Conservation (phyloP, 176 grass and related monocot species). For the Microstegium vimineum region DNA sequence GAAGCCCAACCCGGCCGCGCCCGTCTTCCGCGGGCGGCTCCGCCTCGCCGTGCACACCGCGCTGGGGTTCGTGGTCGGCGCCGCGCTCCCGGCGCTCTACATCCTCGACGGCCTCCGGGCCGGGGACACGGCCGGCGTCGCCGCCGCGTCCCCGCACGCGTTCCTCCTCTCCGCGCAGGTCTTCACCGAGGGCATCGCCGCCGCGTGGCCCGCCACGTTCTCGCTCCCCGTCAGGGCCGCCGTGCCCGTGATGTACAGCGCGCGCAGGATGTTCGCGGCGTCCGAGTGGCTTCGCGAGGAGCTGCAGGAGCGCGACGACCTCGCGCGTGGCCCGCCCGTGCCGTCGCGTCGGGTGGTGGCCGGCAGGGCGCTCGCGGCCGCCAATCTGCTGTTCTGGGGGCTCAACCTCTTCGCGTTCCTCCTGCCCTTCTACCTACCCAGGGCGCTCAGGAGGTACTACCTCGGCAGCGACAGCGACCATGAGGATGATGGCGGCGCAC, state of each 20-base stretch:
- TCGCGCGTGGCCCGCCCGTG: conserved; percentile 8
- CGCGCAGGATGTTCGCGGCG: conserved; percentile 66
- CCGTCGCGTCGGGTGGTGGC: conserved; percentile 26
- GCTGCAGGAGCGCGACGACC: conserved; percentile 35
- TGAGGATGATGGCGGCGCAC: background rate
- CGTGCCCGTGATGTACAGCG: conserved; percentile 63
- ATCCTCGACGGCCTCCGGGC: conserved; percentile 61
- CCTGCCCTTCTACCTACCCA: conserved; percentile 70
- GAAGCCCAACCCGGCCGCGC: conserved; percentile 23
- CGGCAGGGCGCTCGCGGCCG: conserved; percentile 51
- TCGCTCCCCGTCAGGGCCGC: conserved; percentile 68
- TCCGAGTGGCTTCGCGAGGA: conserved; percentile 60
- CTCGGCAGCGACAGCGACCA: background rate
- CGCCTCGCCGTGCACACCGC: conserved; percentile 43
- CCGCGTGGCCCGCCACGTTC: conserved; percentile 50
- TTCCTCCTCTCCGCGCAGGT: conserved; percentile 82
- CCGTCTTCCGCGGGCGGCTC: conserved; percentile 24
- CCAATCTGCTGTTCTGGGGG: conserved; percentile 62
- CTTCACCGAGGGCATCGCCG: conserved; percentile 64
- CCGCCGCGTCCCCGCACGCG: conserved; percentile 55
- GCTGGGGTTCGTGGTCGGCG: conserved; percentile 45
- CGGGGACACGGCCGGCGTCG: conserved; percentile 38
- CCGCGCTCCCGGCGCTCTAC: conserved; percentile 62
- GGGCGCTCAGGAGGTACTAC: conserved; percentile 56
- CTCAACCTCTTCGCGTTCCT: conserved; percentile 74